These are phyloP conservation scores for Hirsutella rhossiliensis DNA, from an alignment of 2,329 filamentous ascomycete genomes.

Conservation along the genomic window DNA sequence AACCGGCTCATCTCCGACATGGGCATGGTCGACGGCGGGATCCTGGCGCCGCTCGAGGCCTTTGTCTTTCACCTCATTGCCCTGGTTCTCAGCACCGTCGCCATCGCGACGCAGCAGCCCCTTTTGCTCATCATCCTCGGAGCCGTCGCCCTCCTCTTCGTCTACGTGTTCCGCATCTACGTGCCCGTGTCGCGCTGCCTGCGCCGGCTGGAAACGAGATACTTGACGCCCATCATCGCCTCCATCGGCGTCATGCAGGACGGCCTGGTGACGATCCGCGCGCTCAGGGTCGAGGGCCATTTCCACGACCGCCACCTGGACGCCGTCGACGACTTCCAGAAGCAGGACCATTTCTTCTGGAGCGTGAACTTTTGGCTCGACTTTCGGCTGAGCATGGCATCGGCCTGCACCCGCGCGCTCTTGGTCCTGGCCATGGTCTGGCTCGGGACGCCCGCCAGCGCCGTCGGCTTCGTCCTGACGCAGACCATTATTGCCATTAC, in stretches of 20 bases:
- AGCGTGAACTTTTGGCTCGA: slow-evolving; percentile 75
- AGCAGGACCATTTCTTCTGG: slow-evolving; percentile 96
- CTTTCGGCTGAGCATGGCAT: slow-evolving; percentile 52
- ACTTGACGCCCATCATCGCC: slow-evolving; percentile 76
- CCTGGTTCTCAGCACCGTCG: slow-evolving; percentile 59
- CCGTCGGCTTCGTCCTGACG: slow-evolving; percentile 74
- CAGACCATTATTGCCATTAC: slow-evolving; percentile 24
- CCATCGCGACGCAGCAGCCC: slow-evolving; percentile 72
- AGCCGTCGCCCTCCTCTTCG: slow-evolving; percentile 53
- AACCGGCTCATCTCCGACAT: slow-evolving; percentile 87
- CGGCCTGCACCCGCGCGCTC: slow-evolving; percentile 60
- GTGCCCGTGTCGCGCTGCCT: slow-evolving; percentile 75
- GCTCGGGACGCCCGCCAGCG: slow-evolving; percentile 61
- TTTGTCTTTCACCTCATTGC: slow-evolving; percentile 60
- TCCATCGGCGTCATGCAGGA: slow-evolving; percentile 85
- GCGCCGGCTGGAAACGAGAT: slow-evolving; percentile 78
- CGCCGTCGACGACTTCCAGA: slow-evolving; percentile 80
- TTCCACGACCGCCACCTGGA: slow-evolving; percentile 72
- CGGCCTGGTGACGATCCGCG: slow-evolving; percentile 75
- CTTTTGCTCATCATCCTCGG: slow-evolving; percentile 63
- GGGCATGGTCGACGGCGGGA: slow-evolving; percentile 77
- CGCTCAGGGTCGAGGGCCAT: slow-evolving; percentile 64
- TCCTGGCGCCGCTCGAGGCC: slow-evolving; percentile 59
- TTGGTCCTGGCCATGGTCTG: slow-evolving; percentile 66
- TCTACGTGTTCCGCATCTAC: slow-evolving; percentile 64